Evolutionary conservation across 1,284 basidiomycete species (phyloP).

Genomic region (Ceratobasidium theobromae): DNA sequence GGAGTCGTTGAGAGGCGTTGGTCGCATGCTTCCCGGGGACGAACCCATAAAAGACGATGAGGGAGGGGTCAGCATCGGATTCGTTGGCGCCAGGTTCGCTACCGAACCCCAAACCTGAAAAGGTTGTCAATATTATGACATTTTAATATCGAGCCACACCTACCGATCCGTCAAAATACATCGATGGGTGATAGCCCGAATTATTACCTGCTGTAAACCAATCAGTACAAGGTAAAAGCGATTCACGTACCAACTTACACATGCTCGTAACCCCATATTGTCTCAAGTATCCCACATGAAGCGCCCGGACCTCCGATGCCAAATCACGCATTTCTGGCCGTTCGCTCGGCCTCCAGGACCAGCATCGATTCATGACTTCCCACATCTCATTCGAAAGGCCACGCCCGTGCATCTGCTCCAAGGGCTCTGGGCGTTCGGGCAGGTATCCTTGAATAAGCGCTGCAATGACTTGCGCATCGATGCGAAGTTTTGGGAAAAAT

Average conservation of each 20-base stretch:
- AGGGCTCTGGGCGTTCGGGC: not conserved
- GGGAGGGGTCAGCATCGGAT: conserved; percentile 1
- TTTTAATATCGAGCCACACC: not conserved
- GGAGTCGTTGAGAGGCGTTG: not conserved
- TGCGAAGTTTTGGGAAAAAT: not conserved
- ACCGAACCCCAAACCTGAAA: not conserved
- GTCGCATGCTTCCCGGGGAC: not conserved
- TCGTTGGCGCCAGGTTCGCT: not conserved
- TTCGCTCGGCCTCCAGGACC: not conserved
- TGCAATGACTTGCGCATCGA: not conserved
- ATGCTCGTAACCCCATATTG: not conserved
- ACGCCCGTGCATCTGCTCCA: not conserved
- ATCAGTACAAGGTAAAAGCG: not conserved
- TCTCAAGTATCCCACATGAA: conserved; percentile 6
- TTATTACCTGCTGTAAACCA: not conserved
- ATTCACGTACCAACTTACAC: not conserved
- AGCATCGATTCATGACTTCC: conserved; percentile 1
- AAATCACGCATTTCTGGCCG: not conserved
- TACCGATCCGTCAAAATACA: not conserved
- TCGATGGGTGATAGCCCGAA: not conserved
- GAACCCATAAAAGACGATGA: not conserved
- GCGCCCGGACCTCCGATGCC: not conserved
- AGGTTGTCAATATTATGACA: not conserved
- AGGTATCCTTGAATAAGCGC: not conserved
- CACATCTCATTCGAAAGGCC: conserved; percentile 11